A percentile compares a stretch with the other conserved stretches of the same genome.
These are phyloP conservation scores for Phytophthora colocasiae DNA, from an alignment of 352 stramenopile species.

Conservation along the genomic window DNA sequence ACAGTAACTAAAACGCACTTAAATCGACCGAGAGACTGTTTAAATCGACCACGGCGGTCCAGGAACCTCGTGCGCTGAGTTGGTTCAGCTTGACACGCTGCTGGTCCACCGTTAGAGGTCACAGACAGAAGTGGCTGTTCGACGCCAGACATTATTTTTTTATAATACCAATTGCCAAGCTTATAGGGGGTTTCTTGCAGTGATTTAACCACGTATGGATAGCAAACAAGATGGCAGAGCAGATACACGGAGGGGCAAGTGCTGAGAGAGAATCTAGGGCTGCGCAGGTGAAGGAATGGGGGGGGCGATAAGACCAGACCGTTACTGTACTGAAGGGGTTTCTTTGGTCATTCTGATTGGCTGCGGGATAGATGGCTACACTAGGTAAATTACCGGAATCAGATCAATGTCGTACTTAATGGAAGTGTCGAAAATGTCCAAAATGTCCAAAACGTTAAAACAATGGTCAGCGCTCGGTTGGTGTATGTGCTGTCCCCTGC, in stretches of 20 bases:
- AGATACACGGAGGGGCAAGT: background rate
- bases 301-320: background rate
- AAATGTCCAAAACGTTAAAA: background rate
- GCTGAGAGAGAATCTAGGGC: background rate
- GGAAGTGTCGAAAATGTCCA: background rate
- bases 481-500: conserved; percentile 89
- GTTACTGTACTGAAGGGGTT: conserved; percentile 1
- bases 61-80: conserved; percentile 51
- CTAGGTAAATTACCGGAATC: no score
- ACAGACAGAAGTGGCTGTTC: conserved; percentile 50
- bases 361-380: conserved; percentile 17
- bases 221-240: conserved; percentile 12
- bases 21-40: conserved; percentile 74
- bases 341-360: conserved; percentile 19
- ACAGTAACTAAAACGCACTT: conserved; percentile 52
- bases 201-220: conserved; percentile 11
- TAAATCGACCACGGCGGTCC: conserved; percentile 68
- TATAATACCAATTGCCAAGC: background rate
- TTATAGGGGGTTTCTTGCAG: conserved; percentile 2
- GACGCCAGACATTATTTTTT: conserved; percentile 40
- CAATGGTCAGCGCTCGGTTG: conserved; percentile 44
- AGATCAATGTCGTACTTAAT: no score
- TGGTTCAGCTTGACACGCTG: conserved; percentile 5
- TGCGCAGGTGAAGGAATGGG: background rate
- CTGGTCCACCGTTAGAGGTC: conserved; percentile 13